Percentiles rank a stretch among this genome's conserved stretches.
These are phyloP conservation scores for Lactarius akahatsu DNA, from an alignment of 768 basidiomycete species.

Conservation along the genomic window DNA sequence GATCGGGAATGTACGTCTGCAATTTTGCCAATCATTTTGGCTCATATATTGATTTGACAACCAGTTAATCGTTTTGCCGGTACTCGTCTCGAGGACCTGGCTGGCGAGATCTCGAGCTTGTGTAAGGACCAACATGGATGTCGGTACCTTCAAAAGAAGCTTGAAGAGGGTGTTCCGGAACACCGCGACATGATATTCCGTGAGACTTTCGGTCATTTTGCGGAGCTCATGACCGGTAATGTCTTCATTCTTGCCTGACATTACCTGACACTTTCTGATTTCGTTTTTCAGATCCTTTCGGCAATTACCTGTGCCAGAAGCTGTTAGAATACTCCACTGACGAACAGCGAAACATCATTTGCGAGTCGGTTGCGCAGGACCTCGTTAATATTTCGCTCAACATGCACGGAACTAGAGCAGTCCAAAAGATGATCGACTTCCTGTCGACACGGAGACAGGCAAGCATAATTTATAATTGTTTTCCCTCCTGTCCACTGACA, in stretches of 20 bases:
- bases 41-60: not conserved
- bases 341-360: conserved; percentile 94
- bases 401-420: conserved; percentile 99
- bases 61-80: conserved; percentile 96
- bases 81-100: conserved; percentile 90
- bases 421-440: conserved; percentile 99
- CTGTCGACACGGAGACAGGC: conserved; percentile 91
- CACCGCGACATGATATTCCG: conserved; percentile 99
- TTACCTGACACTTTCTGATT: not conserved
- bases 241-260: not conserved
- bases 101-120: conserved; percentile 88
- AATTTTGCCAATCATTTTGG: conserved; percentile 20
- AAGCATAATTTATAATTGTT: conserved; percentile 43
- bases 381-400: conserved; percentile 97
- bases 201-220: conserved; percentile 96
- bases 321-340: conserved; percentile 95
- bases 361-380: conserved; percentile 96
- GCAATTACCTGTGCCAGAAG: conserved; percentile 99
- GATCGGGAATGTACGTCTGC: conserved; percentile 72
- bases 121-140: conserved; percentile 99
- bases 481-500: conserved; percentile 53
- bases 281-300: conserved; percentile 78
- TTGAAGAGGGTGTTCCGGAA: conserved; percentile 93
- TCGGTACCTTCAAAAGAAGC: conserved; percentile 96
- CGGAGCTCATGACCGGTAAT: conserved; percentile 94